These are phyloP conservation scores for Ochromonas danica DNA, from an alignment of 108 stramenopile genomes.

Conservation along the genomic window DNA sequence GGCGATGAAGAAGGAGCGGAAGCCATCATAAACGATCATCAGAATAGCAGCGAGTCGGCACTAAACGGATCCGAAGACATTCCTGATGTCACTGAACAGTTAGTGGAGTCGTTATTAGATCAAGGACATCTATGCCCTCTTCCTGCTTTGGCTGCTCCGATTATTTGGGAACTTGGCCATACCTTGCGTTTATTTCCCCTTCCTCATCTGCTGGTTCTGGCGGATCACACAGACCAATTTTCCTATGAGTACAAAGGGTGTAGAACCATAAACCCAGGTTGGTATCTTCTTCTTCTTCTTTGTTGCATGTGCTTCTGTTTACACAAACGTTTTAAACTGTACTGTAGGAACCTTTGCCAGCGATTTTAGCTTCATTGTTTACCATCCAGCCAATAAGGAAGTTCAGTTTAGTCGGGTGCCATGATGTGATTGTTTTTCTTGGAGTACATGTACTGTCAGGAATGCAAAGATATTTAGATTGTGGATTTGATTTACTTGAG, in stretches of 20 bases:
- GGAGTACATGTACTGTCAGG: too few relatives aligned
- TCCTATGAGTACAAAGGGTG: constrained; percentile 30
- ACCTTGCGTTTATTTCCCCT: constrained; percentile 81
- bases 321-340: background rate
- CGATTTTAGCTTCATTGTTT: constrained; percentile 52
- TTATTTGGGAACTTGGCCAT: constrained; percentile 88
- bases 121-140: constrained; percentile 85
- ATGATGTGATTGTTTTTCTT: too few relatives aligned
- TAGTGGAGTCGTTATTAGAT: background rate
- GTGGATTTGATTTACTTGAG: too few relatives aligned
- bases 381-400: constrained; percentile 41
- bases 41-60: constrained; percentile 76
- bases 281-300: too few relatives aligned
- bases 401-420: constrained; percentile 43
- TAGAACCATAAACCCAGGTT: constrained; percentile 42
- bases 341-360: constrained; percentile 32
- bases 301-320: too few relatives aligned
- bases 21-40: constrained; percentile 53
- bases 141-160: constrained; percentile 65
- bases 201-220: constrained; percentile 64
- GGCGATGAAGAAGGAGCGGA: background rate
- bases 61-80: constrained; percentile 17
- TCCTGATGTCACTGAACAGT: constrained; percentile 16
- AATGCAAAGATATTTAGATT: too few relatives aligned
- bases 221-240: constrained; percentile 50